phyloP scores from a whole-genome alignment of 108 stramenopile species.

The Stephanodiscus minutulus region DNA sequence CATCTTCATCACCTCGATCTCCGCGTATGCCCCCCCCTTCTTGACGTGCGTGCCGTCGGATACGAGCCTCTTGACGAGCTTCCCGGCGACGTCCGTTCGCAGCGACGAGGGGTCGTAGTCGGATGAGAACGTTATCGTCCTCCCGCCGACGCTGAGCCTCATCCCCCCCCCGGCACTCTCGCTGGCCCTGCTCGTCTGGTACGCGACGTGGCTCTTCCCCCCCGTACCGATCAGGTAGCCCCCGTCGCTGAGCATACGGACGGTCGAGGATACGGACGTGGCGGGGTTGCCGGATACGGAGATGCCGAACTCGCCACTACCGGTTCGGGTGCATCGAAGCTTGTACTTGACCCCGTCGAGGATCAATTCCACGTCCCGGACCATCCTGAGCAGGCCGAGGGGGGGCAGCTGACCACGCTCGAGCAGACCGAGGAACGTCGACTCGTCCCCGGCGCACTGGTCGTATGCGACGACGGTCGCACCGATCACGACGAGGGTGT shows the following conservation, averaged over 20 bases:
- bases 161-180: conserved; percentile 84
- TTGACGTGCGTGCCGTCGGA: conserved; percentile 89
- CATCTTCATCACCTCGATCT: conserved; percentile 99
- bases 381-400: conserved; percentile 74
- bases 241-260: conserved; percentile 93
- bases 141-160: conserved; percentile 87
- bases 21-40: conserved; percentile 91
- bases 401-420: conserved; percentile 92
- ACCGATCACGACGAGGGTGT: conserved; percentile 75
- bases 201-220: conserved; percentile 91
- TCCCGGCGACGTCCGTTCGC: conserved; percentile 94
- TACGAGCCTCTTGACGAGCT: conserved; percentile 95
- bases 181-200: conserved; percentile 77
- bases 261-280: conserved; percentile 71
- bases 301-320: conserved; percentile 70
- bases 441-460: conserved; percentile 55
- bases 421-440: conserved; percentile 76
- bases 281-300: conserved; percentile 35
- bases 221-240: conserved; percentile 94
- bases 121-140: conserved; percentile 91
- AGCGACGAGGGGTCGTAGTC: conserved; percentile 97
- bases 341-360: conserved; percentile 94
- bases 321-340: conserved; percentile 72
- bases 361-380: conserved; percentile 87
- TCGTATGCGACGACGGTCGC: conserved; percentile 81